Evolutionary conservation across 257 asterid genomes (phyloP), one percentile per base, ranked within the genome.

Genomic region (Plectranthus barbatus): DNA sequence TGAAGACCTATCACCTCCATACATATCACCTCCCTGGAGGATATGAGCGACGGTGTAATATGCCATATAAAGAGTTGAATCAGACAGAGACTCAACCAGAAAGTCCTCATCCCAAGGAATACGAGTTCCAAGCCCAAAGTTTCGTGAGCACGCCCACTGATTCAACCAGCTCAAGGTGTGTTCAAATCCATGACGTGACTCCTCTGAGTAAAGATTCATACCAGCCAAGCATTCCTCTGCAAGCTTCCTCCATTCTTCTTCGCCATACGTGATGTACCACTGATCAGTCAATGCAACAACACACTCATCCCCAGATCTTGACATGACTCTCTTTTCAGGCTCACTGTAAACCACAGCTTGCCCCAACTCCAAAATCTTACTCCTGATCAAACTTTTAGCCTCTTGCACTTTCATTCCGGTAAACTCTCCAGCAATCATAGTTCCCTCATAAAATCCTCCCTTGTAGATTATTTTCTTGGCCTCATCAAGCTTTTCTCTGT

Each of bases 231-330:
- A 92, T 56, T 86, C 86, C 79, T 89, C 99, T 0, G 97, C 83
- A 17, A 77, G 72, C 31, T 82, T 81, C 76, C 50, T 83, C 99
- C 97, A 92, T 75, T 86, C 93, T 49, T 75, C 44, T 70, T 89
- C 99, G 24, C 97, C 97, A 47, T 89, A 92, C 5, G 82, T 87
- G 56, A 85, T 73, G 77, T 89, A 92, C 99, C 99, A 86, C 62
- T 92, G 97, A 71, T 92, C 99, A 37, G 97, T 89, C 82, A 92
- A 83, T 39, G 97, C 97, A 60, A 92, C 97, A 13, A 92, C 94
- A 52, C 97, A 92, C 77, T 89, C 99, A 62, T 92, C 99, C 39
- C 99, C 97, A 6, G 99, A 92, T 80, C 99, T 84, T 3, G 99
- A 89, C 81, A 92, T 86, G 21, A 92, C 99, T 69, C 80, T 86